These are phyloP conservation scores for Stromatinia cepivora DNA, from an alignment of 2,329 filamentous ascomycete species.

Conservation along the genomic window DNA sequence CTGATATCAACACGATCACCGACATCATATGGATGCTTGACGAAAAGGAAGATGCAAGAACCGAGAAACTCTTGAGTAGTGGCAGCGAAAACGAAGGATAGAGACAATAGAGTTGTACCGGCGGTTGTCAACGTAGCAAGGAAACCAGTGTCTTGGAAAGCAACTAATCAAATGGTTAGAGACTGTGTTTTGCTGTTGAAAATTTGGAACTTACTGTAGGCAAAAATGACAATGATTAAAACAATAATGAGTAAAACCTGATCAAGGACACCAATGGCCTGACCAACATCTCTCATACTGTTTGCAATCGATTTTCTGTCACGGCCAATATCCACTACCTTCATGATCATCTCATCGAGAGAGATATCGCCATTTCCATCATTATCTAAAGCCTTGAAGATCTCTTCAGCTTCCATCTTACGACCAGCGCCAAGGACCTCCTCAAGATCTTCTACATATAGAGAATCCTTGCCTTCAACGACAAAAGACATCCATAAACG, in stretches of 20 bases:
- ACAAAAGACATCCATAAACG: conserved; percentile 99
- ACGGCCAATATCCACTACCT: conserved; percentile 78
- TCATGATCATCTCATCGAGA: conserved; percentile 81
- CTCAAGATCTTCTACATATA: conserved; percentile 77
- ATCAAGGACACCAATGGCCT: conserved; percentile 89
- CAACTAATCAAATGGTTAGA: conserved; percentile 52
- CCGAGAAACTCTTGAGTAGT: conserved; percentile 95
- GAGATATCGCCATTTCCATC: conserved; percentile 94
- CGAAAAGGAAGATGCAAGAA: conserved; percentile 97
- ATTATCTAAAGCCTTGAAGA: conserved; percentile 76
- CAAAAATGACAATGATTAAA: conserved; percentile 75
- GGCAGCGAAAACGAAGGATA: conserved; percentile 95
- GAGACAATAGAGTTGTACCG: conserved; percentile 85
- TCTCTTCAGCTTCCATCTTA: conserved; percentile 78
- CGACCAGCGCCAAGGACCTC: conserved; percentile 82
- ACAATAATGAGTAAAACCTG: conserved; percentile 80
- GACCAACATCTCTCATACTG: conserved; percentile 96
- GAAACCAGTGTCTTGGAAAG: conserved; percentile 85
- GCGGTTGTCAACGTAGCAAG: conserved; percentile 84
- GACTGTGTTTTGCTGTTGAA: conserved; percentile 17
- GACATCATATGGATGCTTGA: conserved; percentile 97
- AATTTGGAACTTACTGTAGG: conserved; percentile 62
- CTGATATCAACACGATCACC: conserved; percentile 88
- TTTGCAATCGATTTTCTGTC: conserved; percentile 85
- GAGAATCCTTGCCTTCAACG: conserved; percentile 77